phyloP scores from a whole-genome alignment of 2,329 filamentous ascomycete species.

The Talaromyces sp. region DNA sequence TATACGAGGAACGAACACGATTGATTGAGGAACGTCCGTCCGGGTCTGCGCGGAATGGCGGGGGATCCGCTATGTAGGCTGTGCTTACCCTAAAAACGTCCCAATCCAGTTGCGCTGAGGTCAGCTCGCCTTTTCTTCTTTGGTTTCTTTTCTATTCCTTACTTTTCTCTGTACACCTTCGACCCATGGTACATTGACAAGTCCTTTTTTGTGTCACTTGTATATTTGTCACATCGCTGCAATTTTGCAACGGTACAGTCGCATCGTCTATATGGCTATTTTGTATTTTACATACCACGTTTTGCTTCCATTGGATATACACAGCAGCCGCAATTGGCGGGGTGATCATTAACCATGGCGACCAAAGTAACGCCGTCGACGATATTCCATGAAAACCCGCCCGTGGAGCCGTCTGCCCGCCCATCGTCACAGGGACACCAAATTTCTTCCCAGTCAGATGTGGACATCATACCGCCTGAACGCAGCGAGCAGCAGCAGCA shows the following conservation, averaged over 20 bases:
- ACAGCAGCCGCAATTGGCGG: background rate
- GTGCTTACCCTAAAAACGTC: background rate
- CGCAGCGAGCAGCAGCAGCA: slow-evolving; percentile 1
- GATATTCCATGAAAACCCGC: background rate
- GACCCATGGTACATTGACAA: background rate
- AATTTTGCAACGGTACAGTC: background rate
- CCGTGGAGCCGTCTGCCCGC: background rate
- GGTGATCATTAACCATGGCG: background rate
- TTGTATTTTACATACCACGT: background rate
- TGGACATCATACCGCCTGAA: background rate
- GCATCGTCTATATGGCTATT: background rate
- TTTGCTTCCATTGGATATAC: background rate
- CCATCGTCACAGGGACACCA: background rate
- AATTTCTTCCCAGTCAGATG: background rate
- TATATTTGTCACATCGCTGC: background rate
- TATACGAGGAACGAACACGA: background rate
- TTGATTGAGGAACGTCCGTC: background rate
- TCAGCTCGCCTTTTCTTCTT: background rate
- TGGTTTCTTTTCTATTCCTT: background rate
- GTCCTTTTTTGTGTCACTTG: background rate
- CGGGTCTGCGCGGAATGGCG: slow-evolving; percentile 8
- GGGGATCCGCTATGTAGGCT: slow-evolving; percentile 12
- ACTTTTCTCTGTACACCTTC: background rate
- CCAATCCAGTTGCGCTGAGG: background rate
- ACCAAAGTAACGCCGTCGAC: background rate